These are phyloP conservation scores for Trichoderma sp. DNA, from an alignment of 2,329 filamentous ascomycete species.

Conservation along the genomic window DNA sequence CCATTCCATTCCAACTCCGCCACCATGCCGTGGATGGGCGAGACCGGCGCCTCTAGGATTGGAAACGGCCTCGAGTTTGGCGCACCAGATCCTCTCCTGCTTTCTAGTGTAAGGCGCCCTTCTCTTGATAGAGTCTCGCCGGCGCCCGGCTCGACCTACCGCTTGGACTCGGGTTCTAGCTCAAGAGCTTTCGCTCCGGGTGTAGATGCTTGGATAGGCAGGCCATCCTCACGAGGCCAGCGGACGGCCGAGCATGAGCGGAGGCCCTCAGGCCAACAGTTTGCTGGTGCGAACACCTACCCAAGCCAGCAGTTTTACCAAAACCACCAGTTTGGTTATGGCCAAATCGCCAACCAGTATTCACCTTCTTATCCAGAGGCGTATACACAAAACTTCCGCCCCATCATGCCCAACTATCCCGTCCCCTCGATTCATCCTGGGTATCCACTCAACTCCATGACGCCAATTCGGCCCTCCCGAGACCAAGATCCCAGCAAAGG, in stretches of 20 bases:
- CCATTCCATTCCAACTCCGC: slow-evolving; percentile 48
- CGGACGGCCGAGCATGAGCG: slow-evolving; percentile 40
- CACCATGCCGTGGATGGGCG: slow-evolving; percentile 44
- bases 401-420: slow-evolving; percentile 33
- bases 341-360: slow-evolving; percentile 35
- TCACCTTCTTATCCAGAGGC: slow-evolving; percentile 36
- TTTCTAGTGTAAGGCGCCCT: slow-evolving; percentile 34
- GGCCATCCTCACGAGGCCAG: slow-evolving; percentile 35
- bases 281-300: slow-evolving; percentile 27
- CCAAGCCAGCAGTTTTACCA: slow-evolving; percentile 31
- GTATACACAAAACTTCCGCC: slow-evolving; percentile 34
- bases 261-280: slow-evolving; percentile 35
- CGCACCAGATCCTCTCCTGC: slow-evolving; percentile 32
- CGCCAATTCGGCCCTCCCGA: slow-evolving; percentile 40
- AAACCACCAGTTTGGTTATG: slow-evolving; percentile 30
- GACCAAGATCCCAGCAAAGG: slow-evolving; percentile 59
- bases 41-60: slow-evolving; percentile 28
- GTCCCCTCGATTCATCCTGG: slow-evolving; percentile 35
- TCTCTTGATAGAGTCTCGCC: slow-evolving; percentile 42
- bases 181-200: slow-evolving; percentile 29
- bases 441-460: slow-evolving; percentile 31
- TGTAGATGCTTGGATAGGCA: slow-evolving; percentile 40
- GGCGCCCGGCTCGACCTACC: slow-evolving; percentile 26
- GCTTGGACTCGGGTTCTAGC: slow-evolving; percentile 28
- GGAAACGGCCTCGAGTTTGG: slow-evolving; percentile 33